Percentiles rank a stretch among this genome's conserved stretches.
These are phyloP conservation scores for Cyberlindnera mississippiensis DNA, from an alignment of 805 yeast species.

Conservation along the genomic window DNA sequence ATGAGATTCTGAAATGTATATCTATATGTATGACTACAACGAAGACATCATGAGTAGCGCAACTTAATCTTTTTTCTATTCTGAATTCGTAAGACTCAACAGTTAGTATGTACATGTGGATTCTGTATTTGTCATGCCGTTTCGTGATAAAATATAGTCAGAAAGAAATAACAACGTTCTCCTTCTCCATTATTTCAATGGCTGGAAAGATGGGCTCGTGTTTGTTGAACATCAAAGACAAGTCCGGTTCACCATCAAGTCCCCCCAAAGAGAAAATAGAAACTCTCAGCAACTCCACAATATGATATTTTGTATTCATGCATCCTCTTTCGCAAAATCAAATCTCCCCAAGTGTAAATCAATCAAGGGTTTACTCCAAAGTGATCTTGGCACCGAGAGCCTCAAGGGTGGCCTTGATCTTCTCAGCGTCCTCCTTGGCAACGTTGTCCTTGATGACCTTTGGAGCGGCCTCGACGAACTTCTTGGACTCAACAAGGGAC, in stretches of 20 bases:
- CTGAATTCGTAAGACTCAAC: constrained; percentile 2
- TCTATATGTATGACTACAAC: neutral
- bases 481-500: constrained; percentile 94
- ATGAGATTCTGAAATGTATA: constrained; percentile 21
- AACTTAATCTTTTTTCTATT: neutral
- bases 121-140: neutral
- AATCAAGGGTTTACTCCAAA: constrained; percentile 56
- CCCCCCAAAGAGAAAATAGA: too few species aligned
- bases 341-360: neutral
- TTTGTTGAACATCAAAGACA: too few species aligned
- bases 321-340: neutral
- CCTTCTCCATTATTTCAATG: too few species aligned
- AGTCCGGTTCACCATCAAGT: too few species aligned
- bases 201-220: too few species aligned
- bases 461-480: constrained; percentile 97
- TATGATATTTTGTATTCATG: too few species aligned
- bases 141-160: neutral
- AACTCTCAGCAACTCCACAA: too few species aligned
- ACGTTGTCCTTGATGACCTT: constrained; percentile 92
- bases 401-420: constrained; percentile 89
- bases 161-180: neutral
- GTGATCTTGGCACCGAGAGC: constrained; percentile 91
- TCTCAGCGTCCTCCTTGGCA: constrained; percentile 96
- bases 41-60: too few species aligned
- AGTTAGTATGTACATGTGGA: constrained; percentile 8